Conservation (phyloP, 306 rosid genomes). For the Vachellia collinsii region DNA sequence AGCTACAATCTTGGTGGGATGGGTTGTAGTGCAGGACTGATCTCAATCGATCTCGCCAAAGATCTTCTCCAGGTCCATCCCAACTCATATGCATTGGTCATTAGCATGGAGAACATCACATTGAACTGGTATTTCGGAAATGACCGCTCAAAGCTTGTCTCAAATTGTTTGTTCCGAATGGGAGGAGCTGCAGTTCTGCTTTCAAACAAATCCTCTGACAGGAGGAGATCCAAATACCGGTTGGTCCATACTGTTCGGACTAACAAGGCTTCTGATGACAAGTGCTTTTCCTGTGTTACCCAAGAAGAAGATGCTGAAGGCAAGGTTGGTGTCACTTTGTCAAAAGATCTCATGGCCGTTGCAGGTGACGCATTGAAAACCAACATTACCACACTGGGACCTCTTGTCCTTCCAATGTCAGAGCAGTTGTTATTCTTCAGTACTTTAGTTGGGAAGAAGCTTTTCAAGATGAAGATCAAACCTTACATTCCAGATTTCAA, state of each 20-base stretch:
- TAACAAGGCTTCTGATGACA: constrained; percentile 75
- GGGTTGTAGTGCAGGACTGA: constrained; percentile 89
- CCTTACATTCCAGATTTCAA: constrained; percentile 87
- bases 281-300: constrained; percentile 74
- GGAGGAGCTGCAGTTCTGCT: constrained; percentile 86
- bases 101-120: constrained; percentile 87
- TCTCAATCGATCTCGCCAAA: constrained; percentile 83
- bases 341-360: constrained; percentile 87
- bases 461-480: constrained; percentile 79
- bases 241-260: constrained; percentile 78
- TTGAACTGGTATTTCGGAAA: constrained; percentile 88
- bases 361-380: constrained; percentile 91
- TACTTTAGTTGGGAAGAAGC: constrained; percentile 69
- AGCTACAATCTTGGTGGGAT: constrained; percentile 87
- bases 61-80: constrained; percentile 90
- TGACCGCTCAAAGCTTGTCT: constrained; percentile 84
- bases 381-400: constrained; percentile 82
- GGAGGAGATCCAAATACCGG: constrained; percentile 70
- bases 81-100: constrained; percentile 78
- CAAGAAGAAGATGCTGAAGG: constrained; percentile 82
- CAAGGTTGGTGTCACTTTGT: constrained; percentile 76
- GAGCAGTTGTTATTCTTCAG: constrained; percentile 79
- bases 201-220: constrained; percentile 71
- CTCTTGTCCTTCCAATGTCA: constrained; percentile 82
- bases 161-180: constrained; percentile 83